Percentiles rank a stretch among this genome's conserved stretches.
Evolutionary conservation across 2,329 filamentous ascomycete species (phyloP).

Genomic region (Dothistroma pini): DNA sequence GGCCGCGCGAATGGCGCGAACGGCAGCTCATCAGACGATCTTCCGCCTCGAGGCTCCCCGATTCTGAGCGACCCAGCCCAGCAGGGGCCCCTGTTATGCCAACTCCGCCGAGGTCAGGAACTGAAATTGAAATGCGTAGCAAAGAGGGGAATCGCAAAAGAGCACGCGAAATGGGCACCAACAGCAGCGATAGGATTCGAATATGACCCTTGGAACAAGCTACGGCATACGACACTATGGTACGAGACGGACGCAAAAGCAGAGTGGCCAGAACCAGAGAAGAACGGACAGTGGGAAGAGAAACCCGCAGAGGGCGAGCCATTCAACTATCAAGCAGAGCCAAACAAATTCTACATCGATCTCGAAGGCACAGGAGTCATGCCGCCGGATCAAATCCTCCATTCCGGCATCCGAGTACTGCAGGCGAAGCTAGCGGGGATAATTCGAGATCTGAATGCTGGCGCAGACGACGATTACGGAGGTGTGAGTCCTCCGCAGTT

Average conservation of each 20-base stretch:
- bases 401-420: conserved; percentile 80
- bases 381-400: conserved; percentile 83
- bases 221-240: conserved; percentile 90
- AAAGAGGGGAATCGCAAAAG: conserved; percentile 98
- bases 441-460: conserved; percentile 61
- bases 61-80: conserved; percentile 80
- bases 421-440: conserved; percentile 86
- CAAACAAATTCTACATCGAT: conserved; percentile 80
- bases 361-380: conserved; percentile 86
- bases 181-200: conserved; percentile 92
- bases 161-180: conserved; percentile 97
- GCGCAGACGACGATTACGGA: conserved; percentile 50
- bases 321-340: conserved; percentile 87
- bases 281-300: conserved; percentile 74
- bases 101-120: conserved; percentile 85
- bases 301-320: conserved; percentile 75
- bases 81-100: conserved; percentile 80
- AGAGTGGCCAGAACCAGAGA: conserved; percentile 34
- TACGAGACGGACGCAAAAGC: conserved; percentile 66
- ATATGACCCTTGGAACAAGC: conserved; percentile 96
- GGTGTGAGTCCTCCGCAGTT: conserved; percentile 51
- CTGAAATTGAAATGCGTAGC: conserved; percentile 87
- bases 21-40: conserved; percentile 65
- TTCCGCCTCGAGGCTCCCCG: conserved; percentile 61
- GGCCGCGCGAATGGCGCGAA: conserved; percentile 56